phyloP scores from a whole-genome alignment of 345 rosid species.

The Aegle marmelos region DNA sequence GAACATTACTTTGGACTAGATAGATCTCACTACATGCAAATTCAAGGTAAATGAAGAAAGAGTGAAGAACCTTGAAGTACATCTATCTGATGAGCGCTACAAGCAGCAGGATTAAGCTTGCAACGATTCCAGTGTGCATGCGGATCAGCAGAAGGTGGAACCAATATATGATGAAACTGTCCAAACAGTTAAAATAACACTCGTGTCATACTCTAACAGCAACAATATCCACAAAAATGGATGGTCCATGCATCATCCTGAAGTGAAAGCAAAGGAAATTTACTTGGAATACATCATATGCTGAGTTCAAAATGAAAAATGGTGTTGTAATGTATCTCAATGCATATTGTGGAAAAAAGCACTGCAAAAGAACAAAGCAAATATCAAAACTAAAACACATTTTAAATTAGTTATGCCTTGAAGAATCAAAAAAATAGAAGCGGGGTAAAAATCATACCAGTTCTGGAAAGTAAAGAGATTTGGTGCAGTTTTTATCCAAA shows the following conservation, averaged over 20 bases:
- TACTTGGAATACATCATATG: conserved; percentile 92
- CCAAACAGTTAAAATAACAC: conserved; percentile 2
- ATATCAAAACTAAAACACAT: background rate
- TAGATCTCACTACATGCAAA: background rate
- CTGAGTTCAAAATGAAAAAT: conserved; percentile 80
- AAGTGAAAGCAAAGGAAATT: background rate
- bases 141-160: conserved; percentile 76
- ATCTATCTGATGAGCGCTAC: conserved; percentile 52
- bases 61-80: conserved; percentile 55
- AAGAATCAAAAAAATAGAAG: background rate
- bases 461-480: conserved; percentile 38
- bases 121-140: conserved; percentile 72
- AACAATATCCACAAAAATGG: background rate
- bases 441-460: conserved; percentile 43
- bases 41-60: background rate
- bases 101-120: conserved; percentile 55
- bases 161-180: conserved; percentile 79
- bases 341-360: conserved; percentile 82
- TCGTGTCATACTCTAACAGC: background rate
- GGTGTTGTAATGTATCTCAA: conserved; percentile 68
- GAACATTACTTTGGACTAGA: background rate
- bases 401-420: background rate
- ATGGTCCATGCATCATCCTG: background rate
- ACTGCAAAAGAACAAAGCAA: conserved; percentile 45
- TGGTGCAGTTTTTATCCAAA: conserved; percentile 62